Evolutionary conservation across 169 alveolate genomes (phyloP), one percentile per base, ranked within the genome.

Genomic region (Theileria orientalis): DNA sequence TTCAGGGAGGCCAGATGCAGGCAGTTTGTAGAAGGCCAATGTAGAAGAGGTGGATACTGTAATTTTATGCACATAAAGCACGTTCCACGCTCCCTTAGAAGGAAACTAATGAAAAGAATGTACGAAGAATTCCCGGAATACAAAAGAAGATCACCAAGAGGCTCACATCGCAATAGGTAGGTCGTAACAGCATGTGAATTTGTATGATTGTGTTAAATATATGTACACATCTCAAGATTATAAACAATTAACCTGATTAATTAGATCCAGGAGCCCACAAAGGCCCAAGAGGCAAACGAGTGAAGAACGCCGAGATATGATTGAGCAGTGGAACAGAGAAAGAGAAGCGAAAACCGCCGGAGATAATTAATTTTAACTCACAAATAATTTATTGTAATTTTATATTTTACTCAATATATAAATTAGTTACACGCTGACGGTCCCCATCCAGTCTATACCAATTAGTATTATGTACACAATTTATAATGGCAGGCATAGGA

Each of bases 41-140:
- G 99, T 89, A 94, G 97, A 41, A 92, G 99, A 60, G 98, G 99
- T 16, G 99, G 99, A 29, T 98, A 96, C 86, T 98, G 99, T 76
- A 97, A 98, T 83, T 98, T 97, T 90, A 96, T 98, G 97, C 99
- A 98, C 83, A 91, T 96, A 62, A 98, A 98, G 83, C 99, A 97
- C 68, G 97, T 97, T 0, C 97, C 99, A 32, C 91, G 97, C 41
- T 91, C 94, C 35, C 90, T 96, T 71, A 92, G 93, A 86, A 92
- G 95, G 69, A 93, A 95, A 52, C 90, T 98, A 21, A 91, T 93
- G 78, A 91, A 90, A 30, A 91, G 97, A 87, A 98, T 98, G 99
- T 97, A 97, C 86, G 96, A 94, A 40, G 98, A 97, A 41, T 97
- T 95, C 69, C 99, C 99, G 19, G 98, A 97, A 71, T 97, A 96